phyloP scores from a whole-genome alignment of 139 green algal species.

The Coelastrella sp. region DNA sequence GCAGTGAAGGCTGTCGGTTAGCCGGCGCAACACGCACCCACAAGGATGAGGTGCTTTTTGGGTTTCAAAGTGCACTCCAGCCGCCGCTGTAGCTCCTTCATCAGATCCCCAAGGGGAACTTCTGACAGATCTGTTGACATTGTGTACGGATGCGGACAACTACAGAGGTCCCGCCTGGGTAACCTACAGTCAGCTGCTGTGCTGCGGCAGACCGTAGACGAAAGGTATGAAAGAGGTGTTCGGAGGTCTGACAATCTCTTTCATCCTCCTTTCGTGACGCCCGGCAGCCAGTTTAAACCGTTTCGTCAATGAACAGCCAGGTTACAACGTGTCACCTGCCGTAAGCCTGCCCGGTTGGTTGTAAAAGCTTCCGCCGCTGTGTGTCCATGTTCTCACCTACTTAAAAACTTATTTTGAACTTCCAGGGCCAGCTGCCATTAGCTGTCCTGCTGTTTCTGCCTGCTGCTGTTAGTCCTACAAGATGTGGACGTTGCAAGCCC shows the following conservation, averaged over 20 bases:
- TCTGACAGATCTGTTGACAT: slow-evolving; percentile 70
- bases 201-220: background rate
- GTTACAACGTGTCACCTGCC: background rate
- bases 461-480: too few relatives aligned
- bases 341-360: background rate
- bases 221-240: background rate
- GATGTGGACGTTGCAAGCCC: too few relatives aligned
- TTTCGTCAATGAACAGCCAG: background rate
- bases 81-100: slow-evolving; percentile 90
- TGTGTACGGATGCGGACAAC: background rate
- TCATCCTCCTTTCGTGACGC: too few relatives aligned
- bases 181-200: background rate
- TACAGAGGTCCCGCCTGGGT: background rate
- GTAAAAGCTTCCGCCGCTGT: too few relatives aligned
- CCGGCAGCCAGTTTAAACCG: too few relatives aligned
- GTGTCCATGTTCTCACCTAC: too few relatives aligned
- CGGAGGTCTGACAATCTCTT: too few relatives aligned
- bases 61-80: slow-evolving; percentile 95
- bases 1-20: background rate
- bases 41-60: slow-evolving; percentile 94
- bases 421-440: too few relatives aligned
- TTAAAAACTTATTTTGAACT: too few relatives aligned
- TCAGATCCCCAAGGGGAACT: slow-evolving; percentile 80
- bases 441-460: too few relatives aligned
- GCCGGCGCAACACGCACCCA: slow-evolving; percentile 74